Base-by-base conservation (phyloP, 2,329 filamentous ascomycete species). In the Stachybotrys elegans region DNA sequence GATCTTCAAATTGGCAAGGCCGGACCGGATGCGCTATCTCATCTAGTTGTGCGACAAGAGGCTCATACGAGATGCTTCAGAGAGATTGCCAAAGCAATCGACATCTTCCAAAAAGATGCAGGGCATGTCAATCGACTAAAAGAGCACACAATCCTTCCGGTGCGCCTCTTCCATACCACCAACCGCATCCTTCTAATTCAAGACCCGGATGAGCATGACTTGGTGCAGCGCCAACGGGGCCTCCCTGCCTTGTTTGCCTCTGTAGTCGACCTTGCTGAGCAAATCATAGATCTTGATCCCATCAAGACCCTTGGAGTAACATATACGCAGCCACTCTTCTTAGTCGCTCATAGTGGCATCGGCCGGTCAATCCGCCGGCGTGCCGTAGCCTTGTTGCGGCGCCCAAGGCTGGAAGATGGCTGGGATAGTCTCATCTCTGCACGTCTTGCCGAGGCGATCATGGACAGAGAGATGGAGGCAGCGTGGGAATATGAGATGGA, bases 221-320 rank as follows among this genome's bases (percentile, higher is more conserved):
- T 11, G 7, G 11, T 13, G 9, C 11, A 22, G 14, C 41, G 32
- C 31, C 12, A 8, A 21, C 6, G 25, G 23, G n/a, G 17, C 21
- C 21, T 43, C 5, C 41, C 41, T 6, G 14, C 5, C 6, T 31
- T 23, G 14, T 43, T 29, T 20, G n/a, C 20, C 9, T 12, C 17
- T 20, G n/a, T 37, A n/a, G 32, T 43, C 12, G 32, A 43, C 19
- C 32, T 23, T 19, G 16, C 29, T n/a, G 32, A 36, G 17, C 29
- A 43, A 22, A 23, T 43, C 7, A 36, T 43, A 5, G 8, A 11
- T 25, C 41, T 43, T 22, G 41, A 43, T n/a, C n/a, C n/a, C n/a
- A n/a, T n/a, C n/a, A n/a, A n/a, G n/a, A n/a, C n/a, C n/a, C n/a
- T n/a, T n/a, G n/a, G n/a, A n/a, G n/a, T n/a, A n/a, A n/a, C n/a